Evolutionary conservation across 176 grass and related monocot genomes (phyloP), one percentile per base, ranked within the genome.

Genomic region (Alloteropsis semialata): DNA sequence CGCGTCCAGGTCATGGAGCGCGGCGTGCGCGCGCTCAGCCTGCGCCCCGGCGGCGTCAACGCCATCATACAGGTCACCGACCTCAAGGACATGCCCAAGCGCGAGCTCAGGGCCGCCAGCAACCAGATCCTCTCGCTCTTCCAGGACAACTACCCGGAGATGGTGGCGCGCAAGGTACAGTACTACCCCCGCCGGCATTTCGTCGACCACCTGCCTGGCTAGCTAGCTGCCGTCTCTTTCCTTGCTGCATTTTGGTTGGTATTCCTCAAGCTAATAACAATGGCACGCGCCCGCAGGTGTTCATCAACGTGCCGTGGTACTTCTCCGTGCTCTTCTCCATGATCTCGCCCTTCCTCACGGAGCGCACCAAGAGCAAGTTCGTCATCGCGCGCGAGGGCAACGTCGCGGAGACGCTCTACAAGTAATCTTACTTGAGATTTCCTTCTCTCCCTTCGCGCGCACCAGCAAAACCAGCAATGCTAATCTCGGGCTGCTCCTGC

Each of bases 361-460:
- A 98, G 81, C 88, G 96, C 60, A 98, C 96, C 75, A 98, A 95
- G 89, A 95, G 96, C 91, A 98, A 98, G 87, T 95, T 98, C 41
- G 92, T 98, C 69, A 95, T 98, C 44, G 96, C 96, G 56, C 74
- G 92, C 7, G 96, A 95, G 90, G 90, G 96, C 42, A 91, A 98
- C 80, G 96, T 98, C 17, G 89, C 96, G 13, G 96, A 98, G 86
- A 98, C 89, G 32, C 96, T 98, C 65, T 95, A 90, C 87, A 98
- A 90, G 96, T 98, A 76, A 38, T 60, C 29, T 13, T 9, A 14
- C 17, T 53, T 53, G 0, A 53, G 50, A 68, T 15, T 41, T 3
- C 38, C 53, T 69, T 69, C 38, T 1, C 27, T 27, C 37, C 38
- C 21, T 14, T 25, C 27, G 42, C 25, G 38, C 65, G 65, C 65